phyloP scores from a whole-genome alignment of 2,329 filamentous ascomycete species.

The Cordyceps cateniannulata region DNA sequence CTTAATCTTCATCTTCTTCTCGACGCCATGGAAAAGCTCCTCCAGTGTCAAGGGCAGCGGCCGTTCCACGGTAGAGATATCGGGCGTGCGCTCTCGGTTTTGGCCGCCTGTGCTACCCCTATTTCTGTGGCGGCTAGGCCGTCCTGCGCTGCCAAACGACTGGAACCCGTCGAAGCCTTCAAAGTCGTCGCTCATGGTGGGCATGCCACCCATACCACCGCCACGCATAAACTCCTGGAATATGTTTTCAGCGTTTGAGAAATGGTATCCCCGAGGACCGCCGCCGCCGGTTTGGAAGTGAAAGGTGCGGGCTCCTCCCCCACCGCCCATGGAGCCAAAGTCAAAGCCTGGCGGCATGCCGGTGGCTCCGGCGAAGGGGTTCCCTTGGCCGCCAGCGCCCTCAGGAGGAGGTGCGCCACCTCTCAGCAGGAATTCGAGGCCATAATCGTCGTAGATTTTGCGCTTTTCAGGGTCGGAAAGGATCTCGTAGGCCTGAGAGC shows the following conservation, averaged over 20 bases:
- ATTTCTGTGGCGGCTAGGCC: constrained; percentile 27
- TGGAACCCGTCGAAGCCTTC: constrained; percentile 40
- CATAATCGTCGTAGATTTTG: constrained; percentile 90
- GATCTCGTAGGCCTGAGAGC: constrained; percentile 96
- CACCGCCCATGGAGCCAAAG: constrained; percentile 40
- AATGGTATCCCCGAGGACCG: constrained; percentile 62
- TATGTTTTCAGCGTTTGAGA: constrained; percentile 76
- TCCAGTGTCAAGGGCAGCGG: constrained; percentile 76
- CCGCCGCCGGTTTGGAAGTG: constrained; percentile 55
- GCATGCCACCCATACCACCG: constrained; percentile 35
- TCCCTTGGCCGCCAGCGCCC: constrained; percentile 45
- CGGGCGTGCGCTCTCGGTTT: constrained; percentile 56
- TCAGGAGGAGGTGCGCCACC: constrained; percentile 67
- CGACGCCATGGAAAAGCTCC: constrained; percentile 78
- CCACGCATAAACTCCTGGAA: constrained; percentile 75
- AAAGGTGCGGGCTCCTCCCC: constrained; percentile 48
- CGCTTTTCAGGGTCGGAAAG: constrained; percentile 95
- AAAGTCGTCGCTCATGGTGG: constrained; percentile 38
- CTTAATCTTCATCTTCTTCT: constrained; percentile 98
- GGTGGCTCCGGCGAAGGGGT: constrained; percentile 50
- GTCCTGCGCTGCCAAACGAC: constrained; percentile 36
- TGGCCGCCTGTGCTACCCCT: constrained; percentile 9
- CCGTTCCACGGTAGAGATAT: constrained; percentile 86
- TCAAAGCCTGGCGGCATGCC: constrained; percentile 55
- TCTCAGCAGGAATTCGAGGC: constrained; percentile 83